Conservation (phyloP, 164 flowering plant species). For the Brasenia schreberi region DNA sequence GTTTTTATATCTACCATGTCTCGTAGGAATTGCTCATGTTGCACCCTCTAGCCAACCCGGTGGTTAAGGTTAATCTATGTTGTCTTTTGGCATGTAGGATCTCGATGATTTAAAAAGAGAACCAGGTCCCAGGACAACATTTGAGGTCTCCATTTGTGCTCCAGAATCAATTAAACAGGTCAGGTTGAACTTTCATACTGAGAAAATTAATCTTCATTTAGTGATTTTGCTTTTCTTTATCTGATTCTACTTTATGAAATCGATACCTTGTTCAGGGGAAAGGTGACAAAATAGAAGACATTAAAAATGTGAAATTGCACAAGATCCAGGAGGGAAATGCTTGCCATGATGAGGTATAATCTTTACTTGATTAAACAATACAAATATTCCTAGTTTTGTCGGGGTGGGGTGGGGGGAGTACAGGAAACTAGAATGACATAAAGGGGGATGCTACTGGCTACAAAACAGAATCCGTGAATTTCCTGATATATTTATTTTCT, state of each 20-base stretch:
- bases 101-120: conserved; percentile 38
- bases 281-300: not conserved
- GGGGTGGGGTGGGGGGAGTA: no score
- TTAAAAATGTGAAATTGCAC: not conserved
- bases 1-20: no score
- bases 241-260: not conserved
- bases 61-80: no score
- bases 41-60: no score
- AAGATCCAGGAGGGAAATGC: not conserved
- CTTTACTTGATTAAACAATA: no score
- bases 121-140: conserved; percentile 55
- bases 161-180: conserved; percentile 63
- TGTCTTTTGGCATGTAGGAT: conserved; percentile 29
- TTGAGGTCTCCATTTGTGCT: conserved; percentile 69
- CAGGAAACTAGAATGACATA: no score
- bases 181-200: not conserved
- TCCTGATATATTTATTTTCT: conserved; percentile 1
- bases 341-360: not conserved
- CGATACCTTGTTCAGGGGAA: not conserved
- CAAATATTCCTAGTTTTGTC: no score
- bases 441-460: no score
- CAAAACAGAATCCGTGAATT: not conserved
- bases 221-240: not conserved
- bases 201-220: not conserved
- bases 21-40: no score